A percentile compares a stretch with the other conserved stretches of the same genome.
phyloP scores from a whole-genome alignment of 352 stramenopile genomes.

The Globisporangium spiculum region DNA sequence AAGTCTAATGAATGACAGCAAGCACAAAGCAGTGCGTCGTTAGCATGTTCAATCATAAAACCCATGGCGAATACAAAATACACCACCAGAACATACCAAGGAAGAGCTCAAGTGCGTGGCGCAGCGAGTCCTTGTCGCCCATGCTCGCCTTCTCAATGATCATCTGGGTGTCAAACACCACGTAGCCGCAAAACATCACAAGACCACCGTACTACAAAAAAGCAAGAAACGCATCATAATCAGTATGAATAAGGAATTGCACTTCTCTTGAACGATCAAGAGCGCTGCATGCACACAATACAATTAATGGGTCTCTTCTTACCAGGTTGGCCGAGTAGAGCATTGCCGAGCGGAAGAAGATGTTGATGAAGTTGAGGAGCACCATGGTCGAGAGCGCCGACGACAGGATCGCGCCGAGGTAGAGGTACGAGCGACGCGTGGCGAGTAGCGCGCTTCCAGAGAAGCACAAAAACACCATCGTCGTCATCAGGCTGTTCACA shows the following conservation, averaged over 20 bases:
- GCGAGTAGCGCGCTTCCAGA: constrained; percentile 72
- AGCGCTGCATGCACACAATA: background rate
- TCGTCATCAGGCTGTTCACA: constrained; percentile 57
- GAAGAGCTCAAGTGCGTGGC: constrained; percentile 85
- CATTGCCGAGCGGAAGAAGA: constrained; percentile 60
- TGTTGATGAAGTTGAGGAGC: constrained; percentile 47
- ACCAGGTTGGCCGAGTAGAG: constrained; percentile 65
- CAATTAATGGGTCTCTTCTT: constrained; percentile 7
- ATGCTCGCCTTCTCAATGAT: constrained; percentile 86
- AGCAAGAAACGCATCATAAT: background rate
- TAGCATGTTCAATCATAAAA: background rate
- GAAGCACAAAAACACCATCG: constrained; percentile 86
- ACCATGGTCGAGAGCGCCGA: constrained; percentile 59
- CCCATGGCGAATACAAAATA: background rate
- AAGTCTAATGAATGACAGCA: constrained; percentile 49
- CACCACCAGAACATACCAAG: constrained; percentile 39
- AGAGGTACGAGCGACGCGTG: constrained; percentile 79
- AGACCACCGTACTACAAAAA: constrained; percentile 70
- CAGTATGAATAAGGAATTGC: background rate
- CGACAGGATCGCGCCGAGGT: constrained; percentile 74
- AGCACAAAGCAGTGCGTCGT: constrained; percentile 3
- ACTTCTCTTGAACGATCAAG: background rate
- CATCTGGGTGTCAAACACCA: constrained; percentile 90
- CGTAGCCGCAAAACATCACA: constrained; percentile 86
- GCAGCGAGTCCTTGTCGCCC: constrained; percentile 82